Evolutionary conservation across 2,329 filamentous ascomycete genomes (phyloP).

Genomic region (Colletotrichum tofieldiae): DNA sequence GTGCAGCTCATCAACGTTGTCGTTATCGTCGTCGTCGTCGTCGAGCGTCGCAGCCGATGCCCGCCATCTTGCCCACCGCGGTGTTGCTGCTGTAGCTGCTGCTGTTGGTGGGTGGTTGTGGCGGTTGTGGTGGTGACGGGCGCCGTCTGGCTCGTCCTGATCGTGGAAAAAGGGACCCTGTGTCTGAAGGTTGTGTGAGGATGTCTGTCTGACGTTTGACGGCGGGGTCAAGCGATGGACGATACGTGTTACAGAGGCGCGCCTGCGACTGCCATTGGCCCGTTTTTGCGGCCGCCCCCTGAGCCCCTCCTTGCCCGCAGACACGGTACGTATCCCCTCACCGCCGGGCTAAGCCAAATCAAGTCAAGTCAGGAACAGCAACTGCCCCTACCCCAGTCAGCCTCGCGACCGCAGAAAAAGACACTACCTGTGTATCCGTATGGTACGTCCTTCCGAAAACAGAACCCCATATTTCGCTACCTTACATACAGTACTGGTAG

Average conservation of each 20-base stretch:
- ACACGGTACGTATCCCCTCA: not conserved
- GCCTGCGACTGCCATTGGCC: slow-evolving; percentile 53
- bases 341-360: not conserved
- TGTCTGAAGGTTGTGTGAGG: slow-evolving; percentile 43
- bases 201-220: slow-evolving; percentile 56
- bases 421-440: no score
- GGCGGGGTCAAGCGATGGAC: slow-evolving; percentile 56
- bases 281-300: slow-evolving; percentile 37
- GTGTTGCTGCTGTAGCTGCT: not conserved
- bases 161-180: slow-evolving; percentile 17
- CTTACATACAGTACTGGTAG: not conserved
- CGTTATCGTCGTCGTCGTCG: not conserved
- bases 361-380: slow-evolving; percentile 29
- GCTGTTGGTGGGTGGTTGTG: not conserved
- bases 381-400: slow-evolving; percentile 23
- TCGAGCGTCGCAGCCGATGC: not conserved
- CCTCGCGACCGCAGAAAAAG: slow-evolving; percentile 14
- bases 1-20: not conserved
- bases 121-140: slow-evolving; percentile 1
- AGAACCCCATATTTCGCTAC: not conserved
- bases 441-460: slow-evolving; percentile 16
- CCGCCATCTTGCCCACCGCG: not conserved
- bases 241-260: slow-evolving; percentile 58
- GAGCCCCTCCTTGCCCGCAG: slow-evolving; percentile 13
- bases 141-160: slow-evolving; percentile 11